A percentile compares a stretch with the other conserved stretches of the same genome.
These are phyloP conservation scores for Dovyalis caffra DNA, from an alignment of 345 rosid species.

Conservation along the genomic window DNA sequence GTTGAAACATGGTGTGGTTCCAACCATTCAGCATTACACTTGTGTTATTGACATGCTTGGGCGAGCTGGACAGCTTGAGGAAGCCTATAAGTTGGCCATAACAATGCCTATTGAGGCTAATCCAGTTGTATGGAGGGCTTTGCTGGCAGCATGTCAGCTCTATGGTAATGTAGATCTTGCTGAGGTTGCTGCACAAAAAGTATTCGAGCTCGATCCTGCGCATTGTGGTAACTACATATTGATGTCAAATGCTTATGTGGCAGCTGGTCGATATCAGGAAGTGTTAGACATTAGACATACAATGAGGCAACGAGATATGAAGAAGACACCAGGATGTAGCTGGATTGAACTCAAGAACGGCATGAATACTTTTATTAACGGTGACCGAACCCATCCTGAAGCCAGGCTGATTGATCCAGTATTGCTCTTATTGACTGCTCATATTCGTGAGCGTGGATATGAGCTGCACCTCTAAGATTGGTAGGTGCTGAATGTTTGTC, in stretches of 20 bases:
- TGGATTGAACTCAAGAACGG: conserved; percentile 42
- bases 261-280: conserved; percentile 40
- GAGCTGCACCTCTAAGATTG: background rate
- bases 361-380: conserved; percentile 33
- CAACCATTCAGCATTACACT: conserved; percentile 59
- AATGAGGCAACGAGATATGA: conserved; percentile 46
- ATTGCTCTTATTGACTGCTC: conserved; percentile 34
- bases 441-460: conserved; percentile 32
- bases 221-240: conserved; percentile 47
- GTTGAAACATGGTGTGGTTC: conserved; percentile 38
- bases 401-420: conserved; percentile 25
- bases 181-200: conserved; percentile 30
- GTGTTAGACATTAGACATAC: conserved; percentile 40
- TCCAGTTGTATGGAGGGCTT: conserved; percentile 59
- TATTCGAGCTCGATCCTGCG: conserved; percentile 43
- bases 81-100: conserved; percentile 53
- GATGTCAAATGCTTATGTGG: conserved; percentile 47
- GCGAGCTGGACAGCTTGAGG: conserved; percentile 54
- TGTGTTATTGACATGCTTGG: conserved; percentile 78
- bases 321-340: conserved; percentile 51
- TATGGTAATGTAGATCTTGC: conserved; percentile 43
- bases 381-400: conserved; percentile 42
- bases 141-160: conserved; percentile 50
- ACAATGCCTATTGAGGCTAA: conserved; percentile 41
- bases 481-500: no score